Percentiles rank a stretch among this genome's conserved stretches.
These are phyloP conservation scores for Geotrichum histeridarum DNA, from an alignment of 1,139 yeast genomes.

Conservation along the genomic window DNA sequence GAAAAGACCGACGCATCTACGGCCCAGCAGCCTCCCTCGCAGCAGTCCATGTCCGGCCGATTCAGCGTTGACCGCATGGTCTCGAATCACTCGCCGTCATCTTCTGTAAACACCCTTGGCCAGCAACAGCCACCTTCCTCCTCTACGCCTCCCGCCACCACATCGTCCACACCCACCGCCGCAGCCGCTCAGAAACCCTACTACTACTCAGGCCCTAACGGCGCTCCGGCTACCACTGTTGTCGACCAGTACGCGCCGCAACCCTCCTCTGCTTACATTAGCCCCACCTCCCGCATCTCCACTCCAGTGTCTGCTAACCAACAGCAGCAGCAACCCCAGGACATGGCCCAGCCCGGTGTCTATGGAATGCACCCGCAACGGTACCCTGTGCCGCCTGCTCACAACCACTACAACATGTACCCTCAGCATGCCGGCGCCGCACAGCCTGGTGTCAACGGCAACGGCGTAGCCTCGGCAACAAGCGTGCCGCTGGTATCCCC, in stretches of 20 bases:
- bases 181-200: constrained; percentile 6
- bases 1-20: background rate
- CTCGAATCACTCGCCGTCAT: constrained; percentile 7
- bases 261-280: constrained; percentile 9
- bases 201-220: constrained; percentile 9
- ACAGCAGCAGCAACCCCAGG: constrained; percentile 7
- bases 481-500: constrained; percentile 7
- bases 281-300: constrained; percentile 14
- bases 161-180: background rate
- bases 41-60: constrained; percentile 13
- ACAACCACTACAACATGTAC: background rate
- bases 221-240: constrained; percentile 1
- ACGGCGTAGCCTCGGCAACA: background rate
- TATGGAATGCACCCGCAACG: constrained; percentile 9
- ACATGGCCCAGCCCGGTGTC: background rate
- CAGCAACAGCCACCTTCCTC: constrained; percentile 13
- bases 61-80: constrained; percentile 17
- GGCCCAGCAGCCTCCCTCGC: constrained; percentile 7
- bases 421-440: background rate
- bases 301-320: constrained; percentile 11
- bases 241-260: constrained; percentile 2
- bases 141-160: constrained; percentile 1
- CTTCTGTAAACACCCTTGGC: background rate
- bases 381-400: background rate
- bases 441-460: background rate